Conservation (phyloP, 2,329 filamentous ascomycete genomes). For the Talaromyces sp. region DNA sequence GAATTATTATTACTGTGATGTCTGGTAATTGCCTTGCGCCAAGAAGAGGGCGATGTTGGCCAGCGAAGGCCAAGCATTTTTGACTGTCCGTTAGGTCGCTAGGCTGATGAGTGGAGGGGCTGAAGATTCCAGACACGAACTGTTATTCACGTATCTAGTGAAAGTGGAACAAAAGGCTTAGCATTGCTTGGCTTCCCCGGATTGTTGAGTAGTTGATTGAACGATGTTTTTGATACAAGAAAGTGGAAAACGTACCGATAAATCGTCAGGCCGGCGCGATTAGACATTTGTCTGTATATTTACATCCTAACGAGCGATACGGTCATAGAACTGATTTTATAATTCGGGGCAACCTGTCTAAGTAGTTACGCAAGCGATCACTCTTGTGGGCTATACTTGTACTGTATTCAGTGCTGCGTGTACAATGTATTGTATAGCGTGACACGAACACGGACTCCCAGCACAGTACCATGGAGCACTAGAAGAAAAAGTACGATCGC, state of each 20-base stretch:
- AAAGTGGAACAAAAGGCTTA: slow-evolving; percentile 6
- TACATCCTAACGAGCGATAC: neutral
- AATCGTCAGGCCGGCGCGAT: neutral
- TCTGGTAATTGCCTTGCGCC: neutral
- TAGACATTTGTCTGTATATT: neutral
- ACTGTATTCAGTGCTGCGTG: neutral
- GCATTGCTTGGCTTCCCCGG: slow-evolving; percentile 11
- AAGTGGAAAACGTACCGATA: neutral
- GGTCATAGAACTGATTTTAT: neutral
- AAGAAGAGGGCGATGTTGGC: neutral
- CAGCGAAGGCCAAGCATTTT: slow-evolving; percentile 8
- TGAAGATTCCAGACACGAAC: neutral
- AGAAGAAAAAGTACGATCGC: neutral
- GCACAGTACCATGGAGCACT: neutral
- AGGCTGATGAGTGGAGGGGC: neutral
- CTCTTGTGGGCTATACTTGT: neutral
- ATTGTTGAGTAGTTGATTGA: neutral
- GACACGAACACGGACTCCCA: neutral
- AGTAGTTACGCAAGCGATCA: neutral
- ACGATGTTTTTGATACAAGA: neutral
- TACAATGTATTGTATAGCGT: neutral
- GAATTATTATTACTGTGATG: neutral
- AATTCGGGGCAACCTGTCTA: neutral
- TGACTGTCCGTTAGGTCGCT: neutral
- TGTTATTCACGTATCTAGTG: neutral